Evolutionary conservation across 208 protist species (phyloP).

Genomic region (Polymyxa betae): DNA sequence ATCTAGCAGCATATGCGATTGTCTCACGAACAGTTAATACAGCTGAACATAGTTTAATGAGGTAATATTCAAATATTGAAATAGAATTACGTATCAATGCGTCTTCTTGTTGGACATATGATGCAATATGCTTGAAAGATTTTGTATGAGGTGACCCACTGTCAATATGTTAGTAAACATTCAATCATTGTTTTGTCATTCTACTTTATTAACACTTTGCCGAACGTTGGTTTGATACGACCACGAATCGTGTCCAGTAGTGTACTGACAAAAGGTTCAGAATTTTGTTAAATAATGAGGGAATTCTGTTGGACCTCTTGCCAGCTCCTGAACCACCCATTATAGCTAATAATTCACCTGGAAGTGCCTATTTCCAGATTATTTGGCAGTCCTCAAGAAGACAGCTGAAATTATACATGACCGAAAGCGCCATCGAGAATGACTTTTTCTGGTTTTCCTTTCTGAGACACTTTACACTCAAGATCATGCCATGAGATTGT

Average conservation of each 20-base stretch:
- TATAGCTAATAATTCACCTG: conserved; percentile 22
- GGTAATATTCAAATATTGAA: background rate
- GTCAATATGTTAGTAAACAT: background rate
- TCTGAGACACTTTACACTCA: background rate
- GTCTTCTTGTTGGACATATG: conserved; percentile 47
- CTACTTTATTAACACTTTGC: conserved; percentile 13
- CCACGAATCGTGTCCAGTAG: background rate
- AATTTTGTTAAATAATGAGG: background rate
- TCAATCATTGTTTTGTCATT: background rate
- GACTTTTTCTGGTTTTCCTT: background rate
- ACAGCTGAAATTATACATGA: background rate
- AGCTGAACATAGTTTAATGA: background rate
- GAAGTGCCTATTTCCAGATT: background rate
- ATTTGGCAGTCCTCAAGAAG: background rate
- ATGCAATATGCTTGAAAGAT: conserved; percentile 14
- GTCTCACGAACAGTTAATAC: conserved; percentile 21
- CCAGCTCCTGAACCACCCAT: conserved; percentile 41
- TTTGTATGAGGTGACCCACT: background rate
- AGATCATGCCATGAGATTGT: background rate
- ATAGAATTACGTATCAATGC: background rate
- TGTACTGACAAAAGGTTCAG: background rate
- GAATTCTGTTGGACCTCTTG: conserved; percentile 17
- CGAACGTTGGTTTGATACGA: background rate
- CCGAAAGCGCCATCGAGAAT: background rate
- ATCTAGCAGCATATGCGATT: background rate